phyloP scores from a whole-genome alignment of 139 green algal genomes.

The Chloropicon primus region DNA sequence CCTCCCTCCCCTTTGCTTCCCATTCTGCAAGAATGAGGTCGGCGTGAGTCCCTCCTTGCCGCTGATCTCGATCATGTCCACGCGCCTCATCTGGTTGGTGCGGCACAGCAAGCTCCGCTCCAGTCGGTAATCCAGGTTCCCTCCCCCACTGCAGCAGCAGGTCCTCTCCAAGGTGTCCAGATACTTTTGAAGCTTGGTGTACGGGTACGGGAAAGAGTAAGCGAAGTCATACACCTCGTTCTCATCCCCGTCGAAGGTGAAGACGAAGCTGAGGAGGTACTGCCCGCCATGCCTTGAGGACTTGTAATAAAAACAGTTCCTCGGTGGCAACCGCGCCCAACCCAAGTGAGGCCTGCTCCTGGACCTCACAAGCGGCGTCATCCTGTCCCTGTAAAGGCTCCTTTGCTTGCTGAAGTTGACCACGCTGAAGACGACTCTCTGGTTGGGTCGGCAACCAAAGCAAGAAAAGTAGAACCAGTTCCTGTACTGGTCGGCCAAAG shows the following conservation, averaged over 20 bases:
- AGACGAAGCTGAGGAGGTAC: slow-evolving; percentile 24
- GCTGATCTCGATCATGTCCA: neutral
- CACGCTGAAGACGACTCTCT: slow-evolving; percentile 3
- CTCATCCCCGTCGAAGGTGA: slow-evolving; percentile 22
- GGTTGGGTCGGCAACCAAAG: neutral
- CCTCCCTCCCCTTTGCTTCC: too few relatives aligned
- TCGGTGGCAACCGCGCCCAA: slow-evolving; percentile 14
- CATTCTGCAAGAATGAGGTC: too few relatives aligned
- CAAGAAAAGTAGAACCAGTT: slow-evolving; percentile 2
- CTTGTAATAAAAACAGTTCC: slow-evolving; percentile 29
- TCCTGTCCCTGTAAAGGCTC: slow-evolving; percentile 2
- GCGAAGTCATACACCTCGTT: slow-evolving; percentile 31
- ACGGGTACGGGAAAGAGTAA: slow-evolving; percentile 29
- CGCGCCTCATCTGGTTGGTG: neutral
- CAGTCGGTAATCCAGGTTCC: neutral
- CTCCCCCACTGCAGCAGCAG: neutral
- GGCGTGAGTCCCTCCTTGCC: neutral
- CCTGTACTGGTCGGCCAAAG: neutral
- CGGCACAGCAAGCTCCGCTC: neutral
- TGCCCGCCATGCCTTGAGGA: slow-evolving; percentile 7
- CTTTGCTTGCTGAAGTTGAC: slow-evolving; percentile 9
- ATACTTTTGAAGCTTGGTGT: slow-evolving; percentile 9
- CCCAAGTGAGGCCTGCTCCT: neutral
- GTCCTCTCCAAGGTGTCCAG: neutral
- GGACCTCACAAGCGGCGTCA: neutral